Evolutionary conservation across 257 asterid genomes (phyloP), one percentile per base, ranked within the genome.

Genomic region (Solanum paucissectum): DNA sequence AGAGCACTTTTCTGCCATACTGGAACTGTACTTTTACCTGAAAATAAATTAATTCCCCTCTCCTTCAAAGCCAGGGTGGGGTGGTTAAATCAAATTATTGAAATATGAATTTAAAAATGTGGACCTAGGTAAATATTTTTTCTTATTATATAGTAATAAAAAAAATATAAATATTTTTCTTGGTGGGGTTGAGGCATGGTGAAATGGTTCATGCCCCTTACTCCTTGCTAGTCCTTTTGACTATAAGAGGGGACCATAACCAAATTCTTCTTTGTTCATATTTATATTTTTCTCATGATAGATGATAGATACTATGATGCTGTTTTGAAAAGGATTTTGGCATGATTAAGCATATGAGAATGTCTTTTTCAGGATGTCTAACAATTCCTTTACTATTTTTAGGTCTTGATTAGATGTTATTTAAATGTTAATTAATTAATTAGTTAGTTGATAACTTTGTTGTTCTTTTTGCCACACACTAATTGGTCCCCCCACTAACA

Each of bases 141-240:
- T 42, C 13, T 42, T 9, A 12, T 3, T 55, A 55, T 18, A 55
- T 55, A 55, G 64, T 55, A 42, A 42, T 42, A 12, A 42, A 10
- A 21, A 23, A 23, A 5, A 6, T n/a, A 79, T 27, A n/a, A n/a
- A 11, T 64, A 46, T 9, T 14, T 44, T 32, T 55, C 3, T 49
- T 18, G 20, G 86, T 82, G 86, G 86, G 86, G 86, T 49, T 52
- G 20, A 88, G 93, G 93, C 44, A 86, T 74, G 89, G 90, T 79
- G 46, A 88, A 36, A 90, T 83, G 92, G 92, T 88, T 93, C 96
- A 89, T 92, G 60, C 89, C 90, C 91, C 89, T 89, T 87, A 81
- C 29, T 46, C 42, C 42, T 3, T 46, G 69, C 66, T 46, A 49
- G 71, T 82, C 86, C 9, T 32, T 82, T 82, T 82, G 85, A 81